Evolutionary conservation across 495 filamentous ascomycete species (phyloP), one percentile per base, ranked within the genome.

Genomic region (Aspergillus campestris): DNA sequence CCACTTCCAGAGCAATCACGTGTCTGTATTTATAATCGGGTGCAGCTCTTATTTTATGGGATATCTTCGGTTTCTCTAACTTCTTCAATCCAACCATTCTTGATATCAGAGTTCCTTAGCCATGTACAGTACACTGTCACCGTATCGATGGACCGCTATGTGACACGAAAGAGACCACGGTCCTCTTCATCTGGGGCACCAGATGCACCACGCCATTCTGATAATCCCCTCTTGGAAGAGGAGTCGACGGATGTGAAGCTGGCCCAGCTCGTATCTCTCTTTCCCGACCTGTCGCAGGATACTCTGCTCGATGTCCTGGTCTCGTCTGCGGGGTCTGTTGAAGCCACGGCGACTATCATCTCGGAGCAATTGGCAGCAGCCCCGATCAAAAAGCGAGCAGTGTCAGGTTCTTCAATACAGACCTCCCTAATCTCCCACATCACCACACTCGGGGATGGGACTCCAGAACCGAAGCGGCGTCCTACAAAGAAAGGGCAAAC

Each of bases 211-310:
- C 40, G 18, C 4, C 18, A 24, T 24, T 24, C 18, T 24, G 18
- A 24, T 24, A 24, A 24, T 24, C 18, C 31, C 31, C 12, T 36
- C 15, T 10, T 53, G 1, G 73, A 79, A 6, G 79, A 88, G 11
- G 84, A 90, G 13, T 83, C 86, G 4, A 97, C 91, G 0, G 91
- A 97, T 54, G 64, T 92, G 50, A 96, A 95, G 57, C 65, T 97
- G 3, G 89, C 89, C 2, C 74, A 89, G 1, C 73, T 97, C 6
- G 71, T 81, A 1, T 96, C 92, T 0, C 74, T 96, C 2, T 74
- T 86, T 51, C 79, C 86, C 0, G 47, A 67, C 5, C 46, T 80
- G 3, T 72, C 80, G 36, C 79, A 87, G 45, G 74, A 80, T 14
- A 62, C 72, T 1, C 72, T 95, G 0, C 73, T 97, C 0, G 91